Evolutionary conservation across 1,139 yeast species (phyloP), one percentile per base, ranked within the genome.

Genomic region (Barnettozyma hawaiiensis): DNA sequence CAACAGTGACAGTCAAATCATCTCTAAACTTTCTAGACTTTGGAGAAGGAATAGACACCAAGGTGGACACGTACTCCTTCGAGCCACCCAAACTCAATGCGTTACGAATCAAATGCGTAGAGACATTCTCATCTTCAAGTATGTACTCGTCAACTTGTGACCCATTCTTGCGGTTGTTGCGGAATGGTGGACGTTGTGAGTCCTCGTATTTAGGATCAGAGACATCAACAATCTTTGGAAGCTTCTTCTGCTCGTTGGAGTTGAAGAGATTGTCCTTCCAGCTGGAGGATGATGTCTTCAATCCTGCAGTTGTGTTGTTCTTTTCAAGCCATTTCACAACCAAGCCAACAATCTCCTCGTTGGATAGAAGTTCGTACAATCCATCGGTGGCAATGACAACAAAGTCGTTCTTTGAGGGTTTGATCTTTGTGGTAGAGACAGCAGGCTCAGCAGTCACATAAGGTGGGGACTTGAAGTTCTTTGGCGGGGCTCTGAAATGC

Each of bases 381-480:
- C 98, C 99, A 65, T 92, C 99, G 14, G 95, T 81, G 0, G 94
- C 98, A 77, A 94, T 71, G 18, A 94, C 96, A 64, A 92, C 67
- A 55, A 94, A 92, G 58, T 87, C 95, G 50, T 89, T 81, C 52
- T 79, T 77, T 20, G 73, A 70, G 1, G 92, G 85, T 43, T 73
- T 71, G 39, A 94, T 76, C 57, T 81, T 77, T 11, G 94, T 83
- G 3, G 95, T 81, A 10, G 96, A 84, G 27, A 92, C 74, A 23
- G 83, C 96, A 0, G 99, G 99, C 60, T 83, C 90, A 1, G 98
- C 97, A 1, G 98, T 92, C 28, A 92, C 97, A 62, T 92, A 92
- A 0, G 99, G 99, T 6, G 99, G 98, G 1, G 96, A 82, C 47
- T 78, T 70, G 50, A 87, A 73, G 54, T 82, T 81, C 41, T 78